phyloP scores from a whole-genome alignment of 768 basidiomycete genomes.

The Boletus tylopilopsis region DNA sequence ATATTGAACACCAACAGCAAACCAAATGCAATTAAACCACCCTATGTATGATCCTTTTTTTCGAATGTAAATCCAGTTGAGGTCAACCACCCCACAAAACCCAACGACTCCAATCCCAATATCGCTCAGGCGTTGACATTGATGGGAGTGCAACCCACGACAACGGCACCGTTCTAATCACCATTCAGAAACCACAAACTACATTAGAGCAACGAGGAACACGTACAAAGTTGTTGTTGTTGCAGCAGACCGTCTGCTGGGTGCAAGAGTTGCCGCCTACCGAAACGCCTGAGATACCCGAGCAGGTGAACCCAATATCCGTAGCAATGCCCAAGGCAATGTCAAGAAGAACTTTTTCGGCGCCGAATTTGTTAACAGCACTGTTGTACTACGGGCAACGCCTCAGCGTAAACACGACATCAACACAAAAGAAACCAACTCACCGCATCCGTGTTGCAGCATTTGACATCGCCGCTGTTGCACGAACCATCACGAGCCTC shows the following conservation, averaged over 20 bases:
- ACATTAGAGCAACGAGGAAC: no score
- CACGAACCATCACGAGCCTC: slow-evolving; percentile 10
- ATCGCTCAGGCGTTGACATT: not conserved
- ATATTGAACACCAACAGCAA: no score
- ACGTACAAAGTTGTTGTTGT: not conserved
- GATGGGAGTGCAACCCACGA: not conserved
- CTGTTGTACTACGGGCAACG: not conserved
- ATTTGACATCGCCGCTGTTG: not conserved
- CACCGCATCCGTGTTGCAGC: slow-evolving; percentile 10
- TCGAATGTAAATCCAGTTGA: not conserved
- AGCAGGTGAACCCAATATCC: not conserved
- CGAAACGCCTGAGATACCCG: not conserved
- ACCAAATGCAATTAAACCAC: no score
- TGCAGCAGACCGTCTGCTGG: slow-evolving; percentile 8
- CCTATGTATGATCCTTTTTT: no score
- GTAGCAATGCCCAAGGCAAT: not conserved
- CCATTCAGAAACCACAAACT: not conserved
- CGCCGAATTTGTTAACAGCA: no score
- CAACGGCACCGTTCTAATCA: slow-evolving; percentile 7
- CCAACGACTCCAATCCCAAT: not conserved
- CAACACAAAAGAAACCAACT: not conserved
- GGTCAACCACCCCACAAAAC: not conserved
- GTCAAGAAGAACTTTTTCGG: no score
- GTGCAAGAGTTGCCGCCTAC: not conserved
- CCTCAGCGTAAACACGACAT: not conserved